Conservation (phyloP, 2,329 filamentous ascomycete species). For the Akanthomyces dipterigenus region DNA sequence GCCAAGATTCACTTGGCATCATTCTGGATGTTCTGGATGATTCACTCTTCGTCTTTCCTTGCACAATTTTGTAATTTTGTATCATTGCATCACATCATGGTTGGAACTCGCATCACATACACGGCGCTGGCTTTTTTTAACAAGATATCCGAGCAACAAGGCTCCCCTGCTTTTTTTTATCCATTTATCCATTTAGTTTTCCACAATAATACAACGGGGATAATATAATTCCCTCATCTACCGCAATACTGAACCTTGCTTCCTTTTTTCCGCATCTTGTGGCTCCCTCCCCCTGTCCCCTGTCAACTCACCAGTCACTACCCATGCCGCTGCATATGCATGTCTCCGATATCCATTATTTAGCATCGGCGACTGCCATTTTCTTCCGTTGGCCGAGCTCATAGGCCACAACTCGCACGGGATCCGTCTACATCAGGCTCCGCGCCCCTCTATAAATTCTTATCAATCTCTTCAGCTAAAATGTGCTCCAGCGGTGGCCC, state of each 20-base stretch:
- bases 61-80: not conserved
- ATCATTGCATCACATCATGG: not conserved
- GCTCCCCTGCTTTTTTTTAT: not conserved
- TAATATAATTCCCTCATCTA: not conserved
- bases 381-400: not conserved
- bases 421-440: not conserved
- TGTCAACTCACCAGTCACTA: too few relatives aligned
- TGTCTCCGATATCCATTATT: too few relatives aligned
- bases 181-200: not conserved
- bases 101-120: not conserved
- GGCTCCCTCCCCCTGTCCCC: too few relatives aligned
- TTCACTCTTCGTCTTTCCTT: not conserved
- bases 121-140: not conserved
- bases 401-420: not conserved
- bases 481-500: too few relatives aligned
- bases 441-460: too few relatives aligned
- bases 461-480: too few relatives aligned
- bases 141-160: slow-evolving; percentile 5
- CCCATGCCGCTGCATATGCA: too few relatives aligned
- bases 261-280: not conserved
- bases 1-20: not conserved
- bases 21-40: not conserved
- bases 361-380: not conserved
- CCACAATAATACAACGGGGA: not conserved
- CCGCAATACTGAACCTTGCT: not conserved